Base-by-base conservation (phyloP, 164 flowering plant species). In the Amborella trichopoda region DNA sequence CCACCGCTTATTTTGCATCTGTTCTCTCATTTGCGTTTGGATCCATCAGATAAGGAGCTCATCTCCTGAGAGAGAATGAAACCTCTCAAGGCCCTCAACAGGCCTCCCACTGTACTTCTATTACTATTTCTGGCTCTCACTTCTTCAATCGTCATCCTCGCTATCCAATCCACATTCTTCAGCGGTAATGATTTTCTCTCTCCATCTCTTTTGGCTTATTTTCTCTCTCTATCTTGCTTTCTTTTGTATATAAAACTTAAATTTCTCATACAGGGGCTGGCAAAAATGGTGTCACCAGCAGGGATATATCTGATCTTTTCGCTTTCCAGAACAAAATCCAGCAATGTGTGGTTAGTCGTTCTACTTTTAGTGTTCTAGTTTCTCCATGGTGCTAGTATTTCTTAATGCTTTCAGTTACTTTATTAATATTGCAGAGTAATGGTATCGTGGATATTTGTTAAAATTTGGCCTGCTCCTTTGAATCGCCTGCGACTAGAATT, bases 281-380 rank as follows among this genome's bases (percentile, higher is more conserved):
- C 32, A 53, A 54, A 5, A 12, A 40, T 26, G 46, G 53, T 62
- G 44, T 46, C 40, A 48, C 55, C 38, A 24, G 20, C 12, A 67
- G 47, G 25, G 68, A 76, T 13, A 22, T 75, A 40, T 53, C 40
- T 36, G 52, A 67, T 46, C 65, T 88, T 10, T 71, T 68, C 1
- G 61, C 70, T 48, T 93, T 85, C 47, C 96, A 93, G 65, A 67
- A 82, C 39, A 58, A 19, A 33, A 70, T 88, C 36, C 81, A 77
- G 65, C 88, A 87, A 68, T 88, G 96, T 59, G 83, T 93, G 76
- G 99, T 91, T 17, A 47, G 81, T 50, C 14, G 30, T 36, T 21
- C 5, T 6, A n/a, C 19, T 38, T 39, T 2, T 13, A 5, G 3
- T 16, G 18, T 12, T 28, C 17, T 5, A 9, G 5, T 39, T 5